Conservation (phyloP, 2,329 filamentous ascomycete genomes). For the Fusarium sp. region DNA sequence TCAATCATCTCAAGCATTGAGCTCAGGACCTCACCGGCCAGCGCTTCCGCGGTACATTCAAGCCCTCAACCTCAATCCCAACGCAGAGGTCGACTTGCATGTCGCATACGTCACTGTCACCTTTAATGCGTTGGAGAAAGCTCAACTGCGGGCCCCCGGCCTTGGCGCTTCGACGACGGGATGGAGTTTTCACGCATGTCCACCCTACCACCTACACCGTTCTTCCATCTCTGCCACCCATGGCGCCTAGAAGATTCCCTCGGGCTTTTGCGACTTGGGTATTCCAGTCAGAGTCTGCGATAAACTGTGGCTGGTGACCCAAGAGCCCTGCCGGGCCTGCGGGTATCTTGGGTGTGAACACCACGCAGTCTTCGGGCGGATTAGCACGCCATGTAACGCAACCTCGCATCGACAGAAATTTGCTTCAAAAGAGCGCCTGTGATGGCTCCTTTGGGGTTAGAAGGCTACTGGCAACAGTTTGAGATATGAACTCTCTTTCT, state of each 20-base stretch:
- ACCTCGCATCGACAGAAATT: conserved; percentile 19
- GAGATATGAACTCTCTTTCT: conserved; percentile 12
- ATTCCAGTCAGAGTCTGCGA: not conserved
- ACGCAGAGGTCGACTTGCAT: conserved; percentile 1
- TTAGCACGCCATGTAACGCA: conserved; percentile 33
- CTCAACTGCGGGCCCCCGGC: not conserved
- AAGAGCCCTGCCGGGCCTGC: conserved; percentile 17
- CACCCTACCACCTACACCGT: not conserved
- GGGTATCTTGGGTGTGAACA: conserved; percentile 35
- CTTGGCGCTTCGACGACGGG: not conserved
- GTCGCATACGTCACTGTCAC: conserved; percentile 10
- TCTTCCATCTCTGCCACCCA: not conserved
- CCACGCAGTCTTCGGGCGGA: conserved; percentile 22
- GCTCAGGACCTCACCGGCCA: not conserved
- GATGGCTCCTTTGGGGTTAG: conserved; percentile 17
- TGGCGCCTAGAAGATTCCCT: conserved; percentile 2
- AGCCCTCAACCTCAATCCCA: not conserved
- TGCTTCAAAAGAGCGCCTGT: conserved; percentile 2
- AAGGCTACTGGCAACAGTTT: not conserved
- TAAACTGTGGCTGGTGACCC: conserved; percentile 24
- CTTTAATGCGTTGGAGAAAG: not conserved
- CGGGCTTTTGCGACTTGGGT: not conserved
- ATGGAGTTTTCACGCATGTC: not conserved
- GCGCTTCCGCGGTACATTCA: conserved; percentile 6
- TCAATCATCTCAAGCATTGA: not conserved